Conservation (phyloP, 108 stramenopile genomes). For the Licmophora abbreviata region DNA sequence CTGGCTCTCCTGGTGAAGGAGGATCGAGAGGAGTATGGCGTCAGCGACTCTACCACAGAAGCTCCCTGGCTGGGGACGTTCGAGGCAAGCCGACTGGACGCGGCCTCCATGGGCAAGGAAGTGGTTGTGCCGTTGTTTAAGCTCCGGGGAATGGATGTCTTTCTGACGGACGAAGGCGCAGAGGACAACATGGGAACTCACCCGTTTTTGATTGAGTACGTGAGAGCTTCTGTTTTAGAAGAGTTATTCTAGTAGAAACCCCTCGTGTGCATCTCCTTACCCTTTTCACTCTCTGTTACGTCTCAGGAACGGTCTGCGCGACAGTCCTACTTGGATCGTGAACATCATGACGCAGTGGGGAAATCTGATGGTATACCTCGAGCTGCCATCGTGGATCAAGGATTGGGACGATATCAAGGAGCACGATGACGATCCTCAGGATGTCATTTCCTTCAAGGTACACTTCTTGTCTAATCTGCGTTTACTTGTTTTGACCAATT, state of each 20-base stretch:
- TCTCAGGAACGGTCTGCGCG: conserved; percentile 41
- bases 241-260: conserved; percentile 8
- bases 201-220: conserved; percentile 40
- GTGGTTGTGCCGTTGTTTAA: conserved; percentile 30
- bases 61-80: neutral
- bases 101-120: neutral
- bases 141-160: conserved; percentile 56
- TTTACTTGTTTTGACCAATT: neutral
- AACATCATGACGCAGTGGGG: conserved; percentile 48
- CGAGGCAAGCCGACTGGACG: conserved; percentile 1
- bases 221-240: too few relatives aligned
- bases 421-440: conserved; percentile 34
- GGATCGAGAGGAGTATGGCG: too few relatives aligned
- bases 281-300: too few relatives aligned
- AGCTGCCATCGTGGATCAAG: conserved; percentile 45
- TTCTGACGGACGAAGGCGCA: conserved; percentile 29
- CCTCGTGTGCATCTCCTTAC: neutral
- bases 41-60: neutral
- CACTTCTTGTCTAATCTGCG: neutral
- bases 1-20: neutral
- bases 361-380: conserved; percentile 45
- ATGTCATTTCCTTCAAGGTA: conserved; percentile 52
- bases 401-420: conserved; percentile 28
- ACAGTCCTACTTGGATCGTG: conserved; percentile 34
- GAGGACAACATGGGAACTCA: conserved; percentile 33